Base-by-base conservation (phyloP, 192 early-diverging fungal genomes). In the Mortierella claussenii region DNA sequence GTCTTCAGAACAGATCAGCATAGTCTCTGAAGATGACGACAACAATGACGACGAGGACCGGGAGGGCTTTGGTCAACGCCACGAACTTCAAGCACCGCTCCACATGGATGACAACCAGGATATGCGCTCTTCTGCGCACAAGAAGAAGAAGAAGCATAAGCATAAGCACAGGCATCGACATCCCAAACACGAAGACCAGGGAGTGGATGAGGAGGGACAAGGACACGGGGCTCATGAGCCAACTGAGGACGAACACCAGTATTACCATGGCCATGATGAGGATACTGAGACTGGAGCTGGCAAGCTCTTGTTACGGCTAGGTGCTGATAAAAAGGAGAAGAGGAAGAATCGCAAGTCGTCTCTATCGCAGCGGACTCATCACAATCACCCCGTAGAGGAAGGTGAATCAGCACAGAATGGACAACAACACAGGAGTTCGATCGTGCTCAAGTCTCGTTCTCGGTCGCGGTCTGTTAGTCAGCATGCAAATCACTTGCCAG, bases 101-200 rank as follows among this genome's bases (percentile, higher is more conserved):
- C 21, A 31, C 17, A 53, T 54, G 7, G 54, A 51, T 15, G 60
- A 56, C 15, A 49, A 65, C 11, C 30, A 55, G 28, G 69, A 65
- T 2, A 45, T 34, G 7, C 27, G 48, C 10, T 15, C 55, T 3
- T 65, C 69, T 0, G 45, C 49, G 20, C 60, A 65, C 36, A 65
- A 80, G 31, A 73, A 75, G 47, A 68, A 62, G 31, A 73, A 75
- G 27, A 73, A 80, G 45, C 59, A 69, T 42, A 73, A 80, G 49
- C 69, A 75, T 21, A 67, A 71, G 49, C 69, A 73, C 21, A 64
- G 54, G 17, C 52, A 57, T 40, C 46, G 57, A 43, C 68, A 65
- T 18, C 28, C 40, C n/a, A 58, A 57, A 30, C 68, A 71, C 27
- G 60, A 55, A 23, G 47, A 60, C 1, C 44, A 60, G 31, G 44